These are phyloP conservation scores for Ammopiptanthus mongolicus DNA, from an alignment of 306 rosid species.

Conservation along the genomic window DNA sequence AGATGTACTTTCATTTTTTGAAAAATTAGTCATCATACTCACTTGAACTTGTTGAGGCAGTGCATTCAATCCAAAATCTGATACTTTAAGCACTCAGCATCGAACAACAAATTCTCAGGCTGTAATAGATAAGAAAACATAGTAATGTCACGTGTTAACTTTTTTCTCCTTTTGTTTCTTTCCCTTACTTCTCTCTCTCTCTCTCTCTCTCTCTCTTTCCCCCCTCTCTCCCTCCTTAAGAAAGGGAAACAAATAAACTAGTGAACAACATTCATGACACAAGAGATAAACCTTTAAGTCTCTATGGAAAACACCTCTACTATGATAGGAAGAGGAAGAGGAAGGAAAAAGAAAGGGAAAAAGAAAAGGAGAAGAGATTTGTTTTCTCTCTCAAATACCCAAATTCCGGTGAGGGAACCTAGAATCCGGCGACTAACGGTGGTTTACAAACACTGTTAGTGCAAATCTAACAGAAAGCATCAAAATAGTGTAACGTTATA, in stretches of 20 bases:
- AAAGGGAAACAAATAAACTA: background rate
- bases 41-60: conserved; percentile 74
- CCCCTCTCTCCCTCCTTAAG: too few relatives aligned
- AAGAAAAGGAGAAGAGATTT: too few relatives aligned
- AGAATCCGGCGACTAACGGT: too few relatives aligned
- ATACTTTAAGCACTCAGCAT: conserved; percentile 53
- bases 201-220: too few relatives aligned
- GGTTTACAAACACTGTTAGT: too few relatives aligned
- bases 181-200: too few relatives aligned
- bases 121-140: conserved; percentile 25
- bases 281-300: conserved; percentile 54
- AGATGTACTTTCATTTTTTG: background rate
- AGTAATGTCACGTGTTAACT: conserved; percentile 1
- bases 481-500: too few relatives aligned
- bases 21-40: conserved; percentile 32
- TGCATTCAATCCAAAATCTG: conserved; percentile 78
- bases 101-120: conserved; percentile 76
- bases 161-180: background rate
- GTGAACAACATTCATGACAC: background rate
- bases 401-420: too few relatives aligned
- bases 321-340: conserved; percentile 43
- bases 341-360: too few relatives aligned
- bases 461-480: too few relatives aligned
- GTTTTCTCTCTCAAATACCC: too few relatives aligned
- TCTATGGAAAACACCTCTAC: conserved; percentile 68